These are phyloP conservation scores for Ogataea chonburiensis DNA, from an alignment of 805 yeast species.

Conservation along the genomic window DNA sequence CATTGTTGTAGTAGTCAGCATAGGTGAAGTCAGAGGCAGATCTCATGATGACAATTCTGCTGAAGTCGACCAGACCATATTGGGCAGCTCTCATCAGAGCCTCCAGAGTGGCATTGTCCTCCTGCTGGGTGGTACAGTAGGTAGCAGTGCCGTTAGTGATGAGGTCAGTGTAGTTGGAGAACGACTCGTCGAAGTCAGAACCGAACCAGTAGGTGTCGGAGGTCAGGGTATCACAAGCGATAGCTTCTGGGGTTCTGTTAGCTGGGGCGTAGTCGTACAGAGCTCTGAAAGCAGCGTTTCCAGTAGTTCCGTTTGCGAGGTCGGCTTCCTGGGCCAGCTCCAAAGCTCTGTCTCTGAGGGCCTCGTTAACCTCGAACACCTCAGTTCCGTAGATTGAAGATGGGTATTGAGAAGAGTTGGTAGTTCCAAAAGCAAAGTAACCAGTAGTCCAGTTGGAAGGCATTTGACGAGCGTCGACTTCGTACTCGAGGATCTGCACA, in stretches of 20 bases:
- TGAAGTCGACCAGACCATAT: slow-evolving; percentile 54
- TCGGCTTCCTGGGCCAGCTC: slow-evolving; percentile 46
- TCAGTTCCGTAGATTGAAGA: slow-evolving; percentile 60
- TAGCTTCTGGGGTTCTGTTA: slow-evolving; percentile 43
- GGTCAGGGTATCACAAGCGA: slow-evolving; percentile 58
- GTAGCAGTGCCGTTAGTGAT: slow-evolving; percentile 58
- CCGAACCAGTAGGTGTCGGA: slow-evolving; percentile 63
- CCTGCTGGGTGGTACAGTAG: slow-evolving; percentile 64
- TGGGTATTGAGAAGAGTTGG: slow-evolving; percentile 50
- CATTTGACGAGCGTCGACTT: slow-evolving; percentile 51
- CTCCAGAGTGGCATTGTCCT: slow-evolving; percentile 65
- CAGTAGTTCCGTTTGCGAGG: slow-evolving; percentile 45
- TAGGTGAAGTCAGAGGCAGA: slow-evolving; percentile 62
- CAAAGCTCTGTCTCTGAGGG: slow-evolving; percentile 57
- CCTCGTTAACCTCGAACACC: slow-evolving; percentile 59
- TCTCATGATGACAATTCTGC: slow-evolving; percentile 59
- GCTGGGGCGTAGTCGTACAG: slow-evolving; percentile 53
- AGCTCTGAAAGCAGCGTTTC: slow-evolving; percentile 45
- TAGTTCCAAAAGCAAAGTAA: slow-evolving; percentile 55
- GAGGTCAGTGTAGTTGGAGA: slow-evolving; percentile 45
- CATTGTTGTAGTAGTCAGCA: slow-evolving; percentile 30
- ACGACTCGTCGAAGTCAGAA: slow-evolving; percentile 47
- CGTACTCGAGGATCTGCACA: slow-evolving; percentile 59
- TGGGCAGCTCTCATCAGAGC: slow-evolving; percentile 53
- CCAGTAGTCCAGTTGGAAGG: slow-evolving; percentile 59